phyloP scores from a whole-genome alignment of 108 stramenopile species.

The Cyclotella baltica region DNA sequence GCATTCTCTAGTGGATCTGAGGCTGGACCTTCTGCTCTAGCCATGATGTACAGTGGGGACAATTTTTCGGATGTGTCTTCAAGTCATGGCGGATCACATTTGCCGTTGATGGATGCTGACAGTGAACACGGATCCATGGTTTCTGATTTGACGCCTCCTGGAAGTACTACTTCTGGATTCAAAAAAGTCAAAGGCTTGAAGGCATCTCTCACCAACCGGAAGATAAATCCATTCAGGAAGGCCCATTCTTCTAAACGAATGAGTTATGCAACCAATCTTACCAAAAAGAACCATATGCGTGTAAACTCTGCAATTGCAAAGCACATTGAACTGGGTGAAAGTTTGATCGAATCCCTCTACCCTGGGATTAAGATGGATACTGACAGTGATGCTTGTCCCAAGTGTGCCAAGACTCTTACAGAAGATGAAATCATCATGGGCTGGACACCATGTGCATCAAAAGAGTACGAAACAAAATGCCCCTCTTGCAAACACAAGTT shows the following conservation, averaged over 20 bases:
- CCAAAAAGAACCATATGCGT: constrained; percentile 26
- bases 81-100: constrained; percentile 23
- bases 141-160: constrained; percentile 11
- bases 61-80: constrained; percentile 25
- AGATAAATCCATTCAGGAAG: constrained; percentile 16
- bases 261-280: not conserved
- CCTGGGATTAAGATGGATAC: constrained; percentile 73
- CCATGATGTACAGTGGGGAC: constrained; percentile 11
- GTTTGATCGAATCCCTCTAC: constrained; percentile 72
- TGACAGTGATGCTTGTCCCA: constrained; percentile 72
- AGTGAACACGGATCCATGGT: constrained; percentile 4
- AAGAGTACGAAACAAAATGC: constrained; percentile 73
- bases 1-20: constrained; percentile 62
- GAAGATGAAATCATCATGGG: constrained; percentile 68
- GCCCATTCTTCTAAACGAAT: not conserved
- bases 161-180: not conserved
- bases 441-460: constrained; percentile 69
- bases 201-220: constrained; percentile 6
- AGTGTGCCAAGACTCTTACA: constrained; percentile 60
- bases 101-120: constrained; percentile 2
- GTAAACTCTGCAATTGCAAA: constrained; percentile 51
- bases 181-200: not conserved
- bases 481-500: constrained; percentile 73
- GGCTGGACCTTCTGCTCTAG: constrained; percentile 15
- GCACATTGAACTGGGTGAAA: constrained; percentile 74